Evolutionary conservation across 495 filamentous ascomycete species (phyloP), one percentile per base, ranked within the genome.

Genomic region (Lepraria neglecta): DNA sequence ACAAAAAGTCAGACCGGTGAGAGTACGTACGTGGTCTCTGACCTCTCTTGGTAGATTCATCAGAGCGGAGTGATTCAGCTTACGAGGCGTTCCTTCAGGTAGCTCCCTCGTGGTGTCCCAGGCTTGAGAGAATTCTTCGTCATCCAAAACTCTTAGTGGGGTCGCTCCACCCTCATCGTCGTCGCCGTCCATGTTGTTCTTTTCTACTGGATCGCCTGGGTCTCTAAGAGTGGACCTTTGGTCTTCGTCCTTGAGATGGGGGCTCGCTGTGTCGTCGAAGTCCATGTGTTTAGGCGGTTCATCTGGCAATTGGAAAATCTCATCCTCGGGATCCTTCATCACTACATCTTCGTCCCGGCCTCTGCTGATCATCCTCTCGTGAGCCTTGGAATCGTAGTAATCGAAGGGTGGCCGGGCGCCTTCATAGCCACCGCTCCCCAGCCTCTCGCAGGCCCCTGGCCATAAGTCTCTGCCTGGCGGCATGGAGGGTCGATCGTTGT

Each of bases 11-110:
- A 24, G 10, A 24, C 7, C 24, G 17, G 6, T 42, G 21, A 51
- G 19, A 28, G 19, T 19, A 42, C 45, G 40, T 42, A 59, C 58
- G 35, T 51, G 27, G 19, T 59, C 46, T 42, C 58, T 47, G 9
- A 52, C 33, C 58, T 59, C 58, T 12, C 58, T 51, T 40, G 58
- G 58, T 33, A 51, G 28, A 31, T 33, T n/a, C n/a, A 53, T n/a
- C 28, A 53, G 11, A 31, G 15, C 15, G 3, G 33, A 53, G 6
- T 19, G 7, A 38, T 53, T 19, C 50, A 2, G 28, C 50, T 53
- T 35, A 19, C 30, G 15, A 19, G 50, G n/a, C 3, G n/a, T 19
- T n/a, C 40, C 46, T 12, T 11, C 0, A 17, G 4, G 21, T 6
- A 28, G 7, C 21, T 28, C 1, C 21, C 42, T 30, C 40, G 50